These are phyloP conservation scores for Seminavis robusta DNA, from an alignment of 108 stramenopile genomes.

Conservation along the genomic window DNA sequence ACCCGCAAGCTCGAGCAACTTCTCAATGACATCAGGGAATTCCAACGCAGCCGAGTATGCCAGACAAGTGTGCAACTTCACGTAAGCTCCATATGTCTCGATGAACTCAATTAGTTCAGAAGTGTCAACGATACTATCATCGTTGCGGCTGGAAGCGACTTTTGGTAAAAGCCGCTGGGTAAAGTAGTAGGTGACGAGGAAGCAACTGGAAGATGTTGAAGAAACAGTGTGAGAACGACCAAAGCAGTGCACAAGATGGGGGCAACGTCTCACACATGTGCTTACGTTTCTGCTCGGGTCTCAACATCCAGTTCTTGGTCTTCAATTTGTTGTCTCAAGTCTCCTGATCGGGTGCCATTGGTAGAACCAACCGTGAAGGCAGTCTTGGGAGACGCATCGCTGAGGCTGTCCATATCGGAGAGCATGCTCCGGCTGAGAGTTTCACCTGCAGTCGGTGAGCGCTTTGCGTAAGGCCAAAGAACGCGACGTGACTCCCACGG, in stretches of 20 bases:
- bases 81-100: slow-evolving; percentile 68
- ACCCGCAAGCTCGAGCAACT: slow-evolving; percentile 53
- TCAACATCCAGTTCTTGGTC: slow-evolving; percentile 69
- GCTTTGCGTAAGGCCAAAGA: slow-evolving; percentile 52
- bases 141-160: background rate
- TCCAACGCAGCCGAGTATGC: slow-evolving; percentile 47
- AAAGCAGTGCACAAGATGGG: background rate
- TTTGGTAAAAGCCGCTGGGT: slow-evolving; percentile 42
- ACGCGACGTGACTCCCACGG: slow-evolving; percentile 66
- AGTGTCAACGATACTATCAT: slow-evolving; percentile 19
- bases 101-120: slow-evolving; percentile 36
- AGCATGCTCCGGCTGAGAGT: background rate
- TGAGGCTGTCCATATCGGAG: too few species aligned
- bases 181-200: slow-evolving; percentile 78
- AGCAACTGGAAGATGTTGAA: slow-evolving; percentile 43
- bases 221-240: slow-evolving; percentile 2
- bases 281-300: slow-evolving; percentile 74
- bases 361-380: slow-evolving; percentile 24
- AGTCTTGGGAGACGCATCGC: too few species aligned
- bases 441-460: background rate
- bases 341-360: slow-evolving; percentile 40
- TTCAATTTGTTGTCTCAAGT: slow-evolving; percentile 61
- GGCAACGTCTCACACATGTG: background rate
- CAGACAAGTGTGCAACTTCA: slow-evolving; percentile 64
- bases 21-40: slow-evolving; percentile 37